A percentile compares a stretch with the other conserved stretches of the same genome.
Evolutionary conservation across 768 basidiomycete species (phyloP).

Genomic region (Tulasnella sp.): DNA sequence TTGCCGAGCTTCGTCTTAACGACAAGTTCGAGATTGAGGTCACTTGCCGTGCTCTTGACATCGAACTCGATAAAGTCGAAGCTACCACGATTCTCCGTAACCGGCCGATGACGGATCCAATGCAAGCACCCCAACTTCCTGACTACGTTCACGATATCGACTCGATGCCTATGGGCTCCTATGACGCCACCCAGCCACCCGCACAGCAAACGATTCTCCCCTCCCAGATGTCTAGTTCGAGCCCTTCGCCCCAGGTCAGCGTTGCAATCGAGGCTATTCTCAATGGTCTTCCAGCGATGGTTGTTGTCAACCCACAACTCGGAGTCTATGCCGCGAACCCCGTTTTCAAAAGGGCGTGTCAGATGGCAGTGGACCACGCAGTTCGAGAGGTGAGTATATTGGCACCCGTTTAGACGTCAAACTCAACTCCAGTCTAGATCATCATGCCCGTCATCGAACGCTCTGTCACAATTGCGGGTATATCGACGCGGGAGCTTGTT

Average conservation of each 20-base stretch:
- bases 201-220: slow-evolving; percentile 1
- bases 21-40: slow-evolving; percentile 99
- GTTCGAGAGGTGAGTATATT: slow-evolving; percentile 72
- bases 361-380: slow-evolving; percentile 86
- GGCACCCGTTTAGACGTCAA: background rate
- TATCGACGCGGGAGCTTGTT: slow-evolving; percentile 92
- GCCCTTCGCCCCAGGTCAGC: slow-evolving; percentile 63
- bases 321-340: slow-evolving; percentile 71
- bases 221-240: slow-evolving; percentile 30
- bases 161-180: slow-evolving; percentile 68
- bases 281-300: slow-evolving; percentile 59
- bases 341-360: slow-evolving; percentile 84
- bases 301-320: slow-evolving; percentile 74
- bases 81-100: slow-evolving; percentile 77
- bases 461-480: slow-evolving; percentile 96
- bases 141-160: slow-evolving; percentile 81
- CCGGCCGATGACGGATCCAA: slow-evolving; percentile 58
- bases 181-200: slow-evolving; percentile 42
- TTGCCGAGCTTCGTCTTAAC: slow-evolving; percentile 91
- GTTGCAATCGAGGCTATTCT: slow-evolving; percentile 81
- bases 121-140: slow-evolving; percentile 60
- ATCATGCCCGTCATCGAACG: slow-evolving; percentile 96
- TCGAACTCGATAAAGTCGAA: slow-evolving; percentile 81
- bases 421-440: slow-evolving; percentile 50
- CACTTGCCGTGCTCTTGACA: slow-evolving; percentile 83